phyloP scores from a whole-genome alignment of 2,329 filamentous ascomycete species.

The Pseudogymnoascus verrucosus region DNA sequence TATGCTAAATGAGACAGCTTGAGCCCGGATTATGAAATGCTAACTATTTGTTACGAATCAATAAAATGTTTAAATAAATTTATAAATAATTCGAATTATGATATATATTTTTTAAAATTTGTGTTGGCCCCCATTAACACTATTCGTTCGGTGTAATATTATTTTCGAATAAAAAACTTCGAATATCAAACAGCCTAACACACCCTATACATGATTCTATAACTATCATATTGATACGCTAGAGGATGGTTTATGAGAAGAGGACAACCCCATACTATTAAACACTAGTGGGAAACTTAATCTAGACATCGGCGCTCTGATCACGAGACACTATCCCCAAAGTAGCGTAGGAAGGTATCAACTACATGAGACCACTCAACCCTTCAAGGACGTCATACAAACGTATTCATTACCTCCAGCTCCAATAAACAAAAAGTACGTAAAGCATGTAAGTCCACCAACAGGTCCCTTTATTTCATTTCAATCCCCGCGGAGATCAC shows the following conservation, averaged over 20 bases:
- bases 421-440: not conserved
- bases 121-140: too few relatives aligned
- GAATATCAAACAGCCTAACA: not conserved
- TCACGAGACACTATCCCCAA: not conserved
- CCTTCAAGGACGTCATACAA: slow-evolving; percentile 2
- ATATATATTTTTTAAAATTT: too few relatives aligned
- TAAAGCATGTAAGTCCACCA: not conserved
- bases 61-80: not conserved
- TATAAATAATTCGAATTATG: not conserved
- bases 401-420: not conserved
- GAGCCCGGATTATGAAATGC: not conserved
- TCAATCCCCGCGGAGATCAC: not conserved
- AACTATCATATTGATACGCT: not conserved
- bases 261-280: not conserved
- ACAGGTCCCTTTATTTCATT: not conserved
- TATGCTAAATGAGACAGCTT: not conserved
- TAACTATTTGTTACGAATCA: not conserved
- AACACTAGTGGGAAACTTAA: slow-evolving; percentile 3
- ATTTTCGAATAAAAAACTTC: not conserved
- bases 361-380: not conserved
- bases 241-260: not conserved
- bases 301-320: not conserved
- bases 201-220: not conserved
- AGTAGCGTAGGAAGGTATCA: slow-evolving; percentile 3
- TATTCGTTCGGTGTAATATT: not conserved